Conservation (phyloP, 306 rosid species). For the Spatholobus suberectus region DNA sequence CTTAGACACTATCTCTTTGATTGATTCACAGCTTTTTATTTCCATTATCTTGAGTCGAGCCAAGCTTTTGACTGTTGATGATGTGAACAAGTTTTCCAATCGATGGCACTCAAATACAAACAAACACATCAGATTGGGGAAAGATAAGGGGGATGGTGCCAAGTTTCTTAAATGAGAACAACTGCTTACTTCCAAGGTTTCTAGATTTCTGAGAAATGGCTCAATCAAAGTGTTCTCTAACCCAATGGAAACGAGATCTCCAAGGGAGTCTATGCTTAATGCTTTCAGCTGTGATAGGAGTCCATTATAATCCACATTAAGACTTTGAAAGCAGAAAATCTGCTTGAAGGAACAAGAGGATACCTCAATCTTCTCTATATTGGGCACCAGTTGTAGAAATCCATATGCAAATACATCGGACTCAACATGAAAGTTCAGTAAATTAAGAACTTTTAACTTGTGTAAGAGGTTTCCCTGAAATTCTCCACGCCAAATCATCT, state of each 20-base stretch:
- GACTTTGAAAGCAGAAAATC: not conserved
- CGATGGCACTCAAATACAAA: fast-evolving
- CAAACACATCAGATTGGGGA: not conserved
- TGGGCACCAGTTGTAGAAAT: not conserved
- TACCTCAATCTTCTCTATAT: not conserved
- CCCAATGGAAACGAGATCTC: not conserved
- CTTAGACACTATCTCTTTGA: not conserved
- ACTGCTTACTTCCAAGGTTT: not conserved
- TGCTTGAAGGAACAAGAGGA: not conserved
- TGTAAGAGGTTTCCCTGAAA: not conserved
- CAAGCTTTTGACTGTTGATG: not conserved
- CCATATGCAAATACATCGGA: not conserved
- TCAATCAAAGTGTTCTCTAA: not conserved
- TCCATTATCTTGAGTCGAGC: not conserved
- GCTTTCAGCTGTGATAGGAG: not conserved
- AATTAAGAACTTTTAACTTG: not conserved
- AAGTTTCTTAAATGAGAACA: not conserved
- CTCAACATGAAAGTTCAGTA: not conserved
- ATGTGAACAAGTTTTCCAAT: not conserved
- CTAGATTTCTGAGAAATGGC: not conserved
- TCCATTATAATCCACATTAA: not conserved
- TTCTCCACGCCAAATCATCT: not conserved
- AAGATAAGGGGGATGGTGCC: not conserved
- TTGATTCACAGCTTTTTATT: not conserved
- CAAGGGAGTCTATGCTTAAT: not conserved